Evolutionary conservation across 2,329 filamentous ascomycete genomes (phyloP), one percentile per base, ranked within the genome.

Genomic region (Colletotrichum truncatum): DNA sequence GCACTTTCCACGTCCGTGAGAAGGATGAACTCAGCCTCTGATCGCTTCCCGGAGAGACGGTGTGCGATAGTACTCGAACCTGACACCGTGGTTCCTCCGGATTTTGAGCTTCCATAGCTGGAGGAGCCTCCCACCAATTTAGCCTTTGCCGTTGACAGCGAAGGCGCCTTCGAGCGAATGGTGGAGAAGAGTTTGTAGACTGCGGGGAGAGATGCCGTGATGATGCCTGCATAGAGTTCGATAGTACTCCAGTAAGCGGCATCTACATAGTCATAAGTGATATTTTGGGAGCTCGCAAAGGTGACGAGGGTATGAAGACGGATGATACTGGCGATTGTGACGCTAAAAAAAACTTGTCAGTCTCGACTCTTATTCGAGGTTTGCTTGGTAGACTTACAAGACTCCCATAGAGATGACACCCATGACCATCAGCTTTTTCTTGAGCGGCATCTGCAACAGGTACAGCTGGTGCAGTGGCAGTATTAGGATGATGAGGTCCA

Each of bases 331-430:
- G 39, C 61, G 11, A 59, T 51, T 1, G 60, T 64, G 26, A 64
- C 60, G 2, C 59, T 63, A 5, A 2, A 26, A 2, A n/a, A 12
- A 6, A 2, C 12, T 11, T 4, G 26, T 46, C 4, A 54, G 38
- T 11, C 2, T 2, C 6, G 8, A 21, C 11, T 28, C 1, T 6
- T 9, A 1, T 14, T n/a, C 0, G 16, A 46, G 8, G n/a, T n/a
- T n/a, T n/a, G n/a, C n/a, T 6, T 4, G 39, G 0, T 11, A 1
- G 10, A 57, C 66, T 49, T 64, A 73, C 70, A 72, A 43, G 3
- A 70, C 43, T 30, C 71, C 71, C 1, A 70, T 55, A 2, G 67
- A 67, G 4, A 73, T 73, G 0, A 70, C 67, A 0, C 67, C 57
- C 14, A 60, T 63, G 2, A 65, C 56, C 11, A 58, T 51, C 6